Conservation (phyloP, 805 yeast genomes). For the Candida boidinii region DNA sequence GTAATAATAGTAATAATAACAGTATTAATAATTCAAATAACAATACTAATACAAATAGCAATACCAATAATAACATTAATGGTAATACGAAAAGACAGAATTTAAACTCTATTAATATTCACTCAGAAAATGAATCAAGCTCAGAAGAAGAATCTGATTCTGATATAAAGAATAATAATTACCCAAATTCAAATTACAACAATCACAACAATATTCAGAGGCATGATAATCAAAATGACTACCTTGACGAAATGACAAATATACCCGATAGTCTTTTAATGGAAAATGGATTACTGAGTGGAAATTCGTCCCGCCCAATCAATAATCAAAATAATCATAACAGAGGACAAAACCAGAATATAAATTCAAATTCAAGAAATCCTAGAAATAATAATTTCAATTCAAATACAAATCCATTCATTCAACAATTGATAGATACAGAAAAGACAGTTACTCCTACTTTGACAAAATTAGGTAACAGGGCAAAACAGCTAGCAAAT, state of each 20-base stretch:
- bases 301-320: neutral
- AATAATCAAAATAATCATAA: conserved; percentile 1
- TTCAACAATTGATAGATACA: conserved; percentile 9
- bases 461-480: conserved; percentile 15
- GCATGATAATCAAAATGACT: too few species aligned
- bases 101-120: neutral
- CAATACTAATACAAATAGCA: neutral
- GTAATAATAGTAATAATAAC: neutral
- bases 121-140: conserved; percentile 1
- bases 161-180: neutral
- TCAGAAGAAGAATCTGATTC: neutral
- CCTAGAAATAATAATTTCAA: neutral
- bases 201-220: too few species aligned
- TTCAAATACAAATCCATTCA: neutral
- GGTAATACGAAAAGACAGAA: too few species aligned
- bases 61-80: too few species aligned
- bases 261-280: neutral
- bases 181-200: neutral
- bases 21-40: neutral
- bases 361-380: neutral
- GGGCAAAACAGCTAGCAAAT: conserved; percentile 19
- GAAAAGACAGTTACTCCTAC: conserved; percentile 14
- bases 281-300: neutral
- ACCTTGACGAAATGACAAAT: too few species aligned
- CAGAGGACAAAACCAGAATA: neutral